Base-by-base conservation (phyloP, 1,284 basidiomycete genomes). In the Cryptococcus wingfieldii region DNA sequence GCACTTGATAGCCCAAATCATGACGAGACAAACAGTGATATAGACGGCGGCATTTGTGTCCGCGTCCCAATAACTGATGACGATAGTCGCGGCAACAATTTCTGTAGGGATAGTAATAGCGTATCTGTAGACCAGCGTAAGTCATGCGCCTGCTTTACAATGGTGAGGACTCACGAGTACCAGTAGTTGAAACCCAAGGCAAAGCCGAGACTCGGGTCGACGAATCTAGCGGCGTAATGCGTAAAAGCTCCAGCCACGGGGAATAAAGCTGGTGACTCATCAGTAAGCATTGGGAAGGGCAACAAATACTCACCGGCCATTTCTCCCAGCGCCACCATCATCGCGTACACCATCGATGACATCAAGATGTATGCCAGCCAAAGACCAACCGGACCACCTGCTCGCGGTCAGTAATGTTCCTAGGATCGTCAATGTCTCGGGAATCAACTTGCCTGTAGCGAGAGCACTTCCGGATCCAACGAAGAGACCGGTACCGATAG, bases 201-300 rank as follows among this genome's bases (percentile, higher is more conserved):
- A 57, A 80, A 80, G 18, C 78, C 78, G 13, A 82, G 63, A 12
- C 79, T 75, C 8, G 80, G 79, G 58, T 82, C 79, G 54, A 82
- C 77, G 67, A 83, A 83, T 19, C 82, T 79, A 16, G 69, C 59
- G 10, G 70, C 67, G 48, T 74, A 75, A 53, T 75, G 71, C 12
- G 74, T 74, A 65, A 76, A 76, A 14, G 66, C 72, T 28, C 76
- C 76, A 1, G 74, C 55, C 19, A 75, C 68, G 5, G 76, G 74
- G 59, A 65, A 71, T 16, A 77, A 61, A 16, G 78, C 74, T 8
- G 31, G 31, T 34, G 7, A 10, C 7, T 34, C 31, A 7, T 10
- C 6, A 34, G 31, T 34, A 6, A 34, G 31, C 7, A 34, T 6
- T 34, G 31, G 10, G 31, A 34, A 34, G 10, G 31, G 10, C 31